Conservation (phyloP, 2,329 filamentous ascomycete species). For the Seiridium unicorne region DNA sequence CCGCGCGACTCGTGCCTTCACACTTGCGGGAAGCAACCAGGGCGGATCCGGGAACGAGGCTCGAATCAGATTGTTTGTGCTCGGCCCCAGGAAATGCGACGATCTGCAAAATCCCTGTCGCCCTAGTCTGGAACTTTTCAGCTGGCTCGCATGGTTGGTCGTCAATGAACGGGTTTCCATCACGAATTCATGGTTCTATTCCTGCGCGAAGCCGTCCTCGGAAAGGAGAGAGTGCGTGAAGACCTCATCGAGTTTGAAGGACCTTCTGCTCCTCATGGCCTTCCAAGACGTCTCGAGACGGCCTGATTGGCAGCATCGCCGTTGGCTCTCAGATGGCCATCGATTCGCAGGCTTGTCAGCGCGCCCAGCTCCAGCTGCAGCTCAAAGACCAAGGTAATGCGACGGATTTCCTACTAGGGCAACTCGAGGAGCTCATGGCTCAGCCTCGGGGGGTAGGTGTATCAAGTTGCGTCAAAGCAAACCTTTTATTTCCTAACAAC, state of each 20-base stretch:
- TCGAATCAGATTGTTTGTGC: conserved; percentile 22
- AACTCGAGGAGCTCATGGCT: neutral
- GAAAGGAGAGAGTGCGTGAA: too few species aligned
- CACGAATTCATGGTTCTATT: neutral
- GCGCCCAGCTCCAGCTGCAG: neutral
- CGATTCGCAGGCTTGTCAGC: too few species aligned
- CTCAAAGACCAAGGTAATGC: neutral
- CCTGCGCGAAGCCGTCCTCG: neutral
- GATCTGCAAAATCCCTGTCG: conserved; percentile 30
- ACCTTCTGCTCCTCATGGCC: too few species aligned
- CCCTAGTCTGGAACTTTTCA: conserved; percentile 11
- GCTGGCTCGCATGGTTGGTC: neutral
- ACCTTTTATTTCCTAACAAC: neutral
- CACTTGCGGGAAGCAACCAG: conserved; percentile 21
- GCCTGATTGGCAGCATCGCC: too few species aligned
- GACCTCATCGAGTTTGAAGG: too few species aligned
- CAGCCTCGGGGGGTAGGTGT: neutral
- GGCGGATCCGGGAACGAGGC: conserved; percentile 23
- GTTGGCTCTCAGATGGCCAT: neutral
- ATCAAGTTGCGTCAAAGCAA: neutral
- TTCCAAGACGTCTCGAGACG: too few species aligned
- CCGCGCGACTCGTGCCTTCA: conserved; percentile 6
- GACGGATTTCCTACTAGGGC: neutral
- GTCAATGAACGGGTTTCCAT: conserved; percentile 1
- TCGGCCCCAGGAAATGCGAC: conserved; percentile 27